Conservation (phyloP, 768 basidiomycete genomes). For the Trametes villosa region DNA sequence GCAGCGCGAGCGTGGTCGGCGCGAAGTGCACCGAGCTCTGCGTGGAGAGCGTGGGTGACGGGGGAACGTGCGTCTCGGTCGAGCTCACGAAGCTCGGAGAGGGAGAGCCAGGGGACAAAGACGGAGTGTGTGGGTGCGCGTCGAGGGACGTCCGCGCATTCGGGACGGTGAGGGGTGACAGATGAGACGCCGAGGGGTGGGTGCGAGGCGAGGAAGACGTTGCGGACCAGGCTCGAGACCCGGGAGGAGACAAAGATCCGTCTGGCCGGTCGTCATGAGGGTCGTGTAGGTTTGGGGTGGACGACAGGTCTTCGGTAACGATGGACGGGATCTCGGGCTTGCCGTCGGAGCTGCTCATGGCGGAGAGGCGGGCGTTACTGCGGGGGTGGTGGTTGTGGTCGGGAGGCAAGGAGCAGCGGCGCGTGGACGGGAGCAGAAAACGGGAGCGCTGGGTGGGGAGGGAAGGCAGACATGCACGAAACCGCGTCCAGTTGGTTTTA, state of each 20-base stretch:
- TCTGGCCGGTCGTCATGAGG: slow-evolving; percentile 15
- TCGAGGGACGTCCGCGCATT: slow-evolving; percentile 26
- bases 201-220: not conserved
- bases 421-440: not conserved
- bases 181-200: slow-evolving; percentile 11
- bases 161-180: slow-evolving; percentile 21
- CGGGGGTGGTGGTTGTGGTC: not conserved
- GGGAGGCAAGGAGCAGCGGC: not conserved
- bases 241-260: slow-evolving; percentile 9
- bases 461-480: not conserved
- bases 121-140: slow-evolving; percentile 20
- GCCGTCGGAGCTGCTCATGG: slow-evolving; percentile 16
- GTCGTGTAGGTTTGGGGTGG: slow-evolving; percentile 21
- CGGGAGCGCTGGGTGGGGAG: not conserved
- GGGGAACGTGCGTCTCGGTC: slow-evolving; percentile 54
- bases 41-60: slow-evolving; percentile 77
- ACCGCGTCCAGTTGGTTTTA: slow-evolving; percentile 6
- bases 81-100: slow-evolving; percentile 43
- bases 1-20: slow-evolving; percentile 54
- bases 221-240: not conserved
- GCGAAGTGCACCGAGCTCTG: slow-evolving; percentile 58
- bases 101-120: slow-evolving; percentile 22
- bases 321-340: slow-evolving; percentile 25
- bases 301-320: slow-evolving; percentile 31
- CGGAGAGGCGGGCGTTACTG: no score